A percentile compares a stretch with the other conserved stretches of the same genome.
Evolutionary conservation across 2,329 filamentous ascomycete genomes (phyloP).

Genomic region (Metarhizium brunneum): DNA sequence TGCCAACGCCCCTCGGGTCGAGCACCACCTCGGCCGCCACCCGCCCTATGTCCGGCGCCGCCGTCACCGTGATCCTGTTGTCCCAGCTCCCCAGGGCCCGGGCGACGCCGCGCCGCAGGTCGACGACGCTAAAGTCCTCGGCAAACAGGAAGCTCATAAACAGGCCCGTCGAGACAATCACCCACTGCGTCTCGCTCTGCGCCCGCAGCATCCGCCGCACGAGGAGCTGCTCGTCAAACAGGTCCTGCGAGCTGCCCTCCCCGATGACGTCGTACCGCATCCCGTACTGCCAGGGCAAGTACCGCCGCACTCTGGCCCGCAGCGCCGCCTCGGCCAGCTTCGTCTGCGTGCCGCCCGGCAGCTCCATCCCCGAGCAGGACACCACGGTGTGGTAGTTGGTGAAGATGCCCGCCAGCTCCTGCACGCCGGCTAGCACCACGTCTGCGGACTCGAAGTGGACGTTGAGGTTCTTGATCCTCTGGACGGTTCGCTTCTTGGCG

Average conservation of each 20-base stretch:
- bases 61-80: slow-evolving; percentile 52
- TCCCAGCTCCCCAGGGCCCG: slow-evolving; percentile 53
- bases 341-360: slow-evolving; percentile 6
- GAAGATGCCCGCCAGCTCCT: too few relatives aligned
- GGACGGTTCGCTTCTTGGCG: slow-evolving; percentile 24
- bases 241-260: slow-evolving; percentile 45
- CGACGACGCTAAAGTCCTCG: slow-evolving; percentile 52
- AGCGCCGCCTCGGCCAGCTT: slow-evolving; percentile 50
- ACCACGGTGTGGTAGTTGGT: too few relatives aligned
- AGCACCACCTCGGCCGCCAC: slow-evolving; percentile 48
- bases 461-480: slow-evolving; percentile 25
- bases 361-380: too few relatives aligned
- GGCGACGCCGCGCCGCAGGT: slow-evolving; percentile 30
- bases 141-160: slow-evolving; percentile 57
- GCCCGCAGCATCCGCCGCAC: slow-evolving; percentile 43
- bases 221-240: slow-evolving; percentile 60
- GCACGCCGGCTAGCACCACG: too few relatives aligned
- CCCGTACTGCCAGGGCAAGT: slow-evolving; percentile 66
- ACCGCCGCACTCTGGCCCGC: slow-evolving; percentile 37
- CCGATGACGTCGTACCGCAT: slow-evolving; percentile 62
- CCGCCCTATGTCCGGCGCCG: slow-evolving; percentile 52
- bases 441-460: slow-evolving; percentile 30
- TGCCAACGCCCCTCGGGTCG: slow-evolving; percentile 22
- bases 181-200: slow-evolving; percentile 45
- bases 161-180: slow-evolving; percentile 58